Evolutionary conservation across 306 rosid species (phyloP).

Genomic region (Ochetophila trinervis): DNA sequence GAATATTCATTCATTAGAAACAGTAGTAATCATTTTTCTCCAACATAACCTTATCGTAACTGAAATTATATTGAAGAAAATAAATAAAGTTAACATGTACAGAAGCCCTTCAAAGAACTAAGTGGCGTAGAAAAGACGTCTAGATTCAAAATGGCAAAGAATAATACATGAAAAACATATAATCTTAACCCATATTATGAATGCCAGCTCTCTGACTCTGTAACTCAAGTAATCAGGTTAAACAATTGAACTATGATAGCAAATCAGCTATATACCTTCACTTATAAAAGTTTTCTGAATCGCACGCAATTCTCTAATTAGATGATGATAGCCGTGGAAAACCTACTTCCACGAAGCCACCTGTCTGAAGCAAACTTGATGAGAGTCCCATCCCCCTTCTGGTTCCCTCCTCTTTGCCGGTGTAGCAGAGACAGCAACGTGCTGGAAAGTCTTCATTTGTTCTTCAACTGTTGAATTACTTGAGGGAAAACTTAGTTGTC

Average conservation of each 20-base stretch:
- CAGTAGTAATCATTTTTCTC: background rate
- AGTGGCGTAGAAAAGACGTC: constrained; percentile 10
- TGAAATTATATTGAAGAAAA: constrained; percentile 9
- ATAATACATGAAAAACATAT: constrained; percentile 13
- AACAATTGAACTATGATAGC: constrained; percentile 18
- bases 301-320: background rate
- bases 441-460: constrained; percentile 24
- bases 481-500: constrained; percentile 13
- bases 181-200: constrained; percentile 16
- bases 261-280: constrained; percentile 10
- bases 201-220: constrained; percentile 12
- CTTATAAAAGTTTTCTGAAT: background rate
- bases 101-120: constrained; percentile 8
- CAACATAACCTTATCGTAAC: background rate
- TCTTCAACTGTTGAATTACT: constrained; percentile 22
- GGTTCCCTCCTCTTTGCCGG: constrained; percentile 37
- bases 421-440: constrained; percentile 8
- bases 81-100: constrained; percentile 19
- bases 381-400: constrained; percentile 38
- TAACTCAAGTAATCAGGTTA: constrained; percentile 18
- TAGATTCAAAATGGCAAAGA: constrained; percentile 17
- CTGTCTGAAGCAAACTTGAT: constrained; percentile 25
- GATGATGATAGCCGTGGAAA: background rate
- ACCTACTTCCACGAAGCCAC: constrained; percentile 25
- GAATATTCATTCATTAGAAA: background rate